Percentiles rank a stretch among this genome's conserved stretches.
These are phyloP conservation scores for Rutstroemia sydowiana DNA, from an alignment of 2,329 filamentous ascomycete genomes.

Conservation along the genomic window DNA sequence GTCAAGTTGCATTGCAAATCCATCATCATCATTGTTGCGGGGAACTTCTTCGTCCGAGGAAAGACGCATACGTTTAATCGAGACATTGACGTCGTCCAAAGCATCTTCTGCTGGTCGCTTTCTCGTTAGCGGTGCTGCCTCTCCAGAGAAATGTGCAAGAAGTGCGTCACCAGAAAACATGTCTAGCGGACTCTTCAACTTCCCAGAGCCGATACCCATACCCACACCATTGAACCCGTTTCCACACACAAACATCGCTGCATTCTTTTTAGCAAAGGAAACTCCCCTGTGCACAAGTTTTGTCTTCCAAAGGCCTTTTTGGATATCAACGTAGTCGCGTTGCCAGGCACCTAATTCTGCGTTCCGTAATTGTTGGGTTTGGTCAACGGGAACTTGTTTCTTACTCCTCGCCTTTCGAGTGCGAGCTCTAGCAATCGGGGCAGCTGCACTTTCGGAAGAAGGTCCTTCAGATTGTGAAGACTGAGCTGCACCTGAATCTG, in stretches of 20 bases:
- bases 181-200: constrained; percentile 42
- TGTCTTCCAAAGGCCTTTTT: constrained; percentile 39
- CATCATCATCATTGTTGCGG: constrained; percentile 24
- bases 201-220: constrained; percentile 33
- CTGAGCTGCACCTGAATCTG: constrained; percentile 14
- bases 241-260: constrained; percentile 52
- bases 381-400: constrained; percentile 41
- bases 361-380: constrained; percentile 45
- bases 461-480: constrained; percentile 20
- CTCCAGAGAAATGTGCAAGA: constrained; percentile 29
- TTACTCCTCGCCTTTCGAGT: constrained; percentile 24
- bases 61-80: background rate
- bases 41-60: constrained; percentile 26
- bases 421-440: constrained; percentile 32
- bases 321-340: constrained; percentile 51
- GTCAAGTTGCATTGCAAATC: constrained; percentile 34
- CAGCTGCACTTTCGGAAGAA: constrained; percentile 34
- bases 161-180: constrained; percentile 52
- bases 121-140: background rate
- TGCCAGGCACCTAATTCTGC: constrained; percentile 50
- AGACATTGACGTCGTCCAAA: background rate
- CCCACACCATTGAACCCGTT: constrained; percentile 49
- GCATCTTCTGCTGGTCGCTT: background rate
- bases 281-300: constrained; percentile 37
- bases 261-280: constrained; percentile 53